phyloP scores from a whole-genome alignment of 2,329 filamentous ascomycete genomes.

The Pyrenochaeta sp. region DNA sequence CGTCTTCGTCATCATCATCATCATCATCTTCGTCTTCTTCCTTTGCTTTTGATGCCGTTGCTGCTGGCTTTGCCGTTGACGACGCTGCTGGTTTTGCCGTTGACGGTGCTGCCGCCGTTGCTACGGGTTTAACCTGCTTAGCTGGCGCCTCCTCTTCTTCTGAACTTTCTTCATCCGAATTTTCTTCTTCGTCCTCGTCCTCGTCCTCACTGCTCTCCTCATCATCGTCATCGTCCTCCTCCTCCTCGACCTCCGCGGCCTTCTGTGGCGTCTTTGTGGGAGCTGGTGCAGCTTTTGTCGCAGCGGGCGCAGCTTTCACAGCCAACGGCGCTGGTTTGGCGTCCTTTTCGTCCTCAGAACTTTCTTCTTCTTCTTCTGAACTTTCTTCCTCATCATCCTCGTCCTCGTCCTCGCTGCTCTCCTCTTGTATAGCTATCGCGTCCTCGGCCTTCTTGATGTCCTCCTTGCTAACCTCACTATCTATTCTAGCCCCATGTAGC shows the following conservation, averaged over 20 bases:
- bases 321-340: conserved; percentile 6
- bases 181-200: conserved; percentile 5
- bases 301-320: conserved; percentile 4
- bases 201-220: conserved; percentile 4
- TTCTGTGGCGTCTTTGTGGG: conserved; percentile 1
- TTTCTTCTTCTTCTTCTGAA: conserved; percentile 8
- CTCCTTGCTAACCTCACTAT: conserved; percentile 26
- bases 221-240: conserved; percentile 9
- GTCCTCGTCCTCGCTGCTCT: conserved; percentile 15
- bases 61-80: not conserved
- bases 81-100: not conserved
- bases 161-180: not conserved
- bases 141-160: conserved; percentile 2
- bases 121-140: not conserved
- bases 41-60: not conserved
- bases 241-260: conserved; percentile 10
- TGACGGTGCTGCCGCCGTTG: not conserved
- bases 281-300: conserved; percentile 5
- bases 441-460: conserved; percentile 43
- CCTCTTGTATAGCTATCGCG: conserved; percentile 36
- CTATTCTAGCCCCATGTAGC: conserved; percentile 34
- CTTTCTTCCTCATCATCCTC: conserved; percentile 11
- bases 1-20: conserved; percentile 10
- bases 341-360: conserved; percentile 9
- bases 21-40: conserved; percentile 6